Evolutionary conservation across 176 grass and related monocot genomes (phyloP), one percentile per base, ranked within the genome.

Genomic region (Leersia perrieri): DNA sequence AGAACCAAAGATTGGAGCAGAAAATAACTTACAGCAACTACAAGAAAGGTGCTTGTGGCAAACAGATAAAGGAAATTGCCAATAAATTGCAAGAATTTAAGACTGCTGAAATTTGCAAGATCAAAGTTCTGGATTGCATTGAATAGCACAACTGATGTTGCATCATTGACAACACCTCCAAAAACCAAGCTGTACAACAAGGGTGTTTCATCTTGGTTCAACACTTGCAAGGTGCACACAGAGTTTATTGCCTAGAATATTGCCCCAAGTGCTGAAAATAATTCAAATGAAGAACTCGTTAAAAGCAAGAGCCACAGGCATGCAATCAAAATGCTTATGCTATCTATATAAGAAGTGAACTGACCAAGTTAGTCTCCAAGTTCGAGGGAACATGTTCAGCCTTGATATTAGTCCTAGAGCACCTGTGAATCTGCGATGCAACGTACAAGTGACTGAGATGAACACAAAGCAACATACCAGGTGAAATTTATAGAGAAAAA

Each of bases 91-190:
- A 97, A 55, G 25, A 92, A 58, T 67, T 82, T 84, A 25, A 58
- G 15, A 11, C 75, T 51, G 32, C 87, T 91, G 69, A 92, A 35
- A 82, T 82, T 63, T 34, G 11, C 82, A 34, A 88, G 69, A 86
- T 94, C 87, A 72, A 97, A 90, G 41, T 89, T 92, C 28, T 94
- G 91, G 72, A 97, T 90, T 35, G 94, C 92, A 66, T 97, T 97
- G 81, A 97, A 97, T 39, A 97, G 80, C 76, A 97, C 94, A 42
- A 97, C 80, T 29, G 94, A 97, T 13, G 94, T 97, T n/a, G 94
- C 94, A 80, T 97, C 94, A 74, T 97, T 97, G 34, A 97, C 94
- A 75, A 97, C 94, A 65, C 94, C 94, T 77, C 94, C 94, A 83
- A 97, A 97, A 44, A 97, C 94, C 69, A 97, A 73, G 67, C 94